Evolutionary conservation across 1,284 basidiomycete genomes (phyloP).

Genomic region (Phellinidium pouzarii): DNA sequence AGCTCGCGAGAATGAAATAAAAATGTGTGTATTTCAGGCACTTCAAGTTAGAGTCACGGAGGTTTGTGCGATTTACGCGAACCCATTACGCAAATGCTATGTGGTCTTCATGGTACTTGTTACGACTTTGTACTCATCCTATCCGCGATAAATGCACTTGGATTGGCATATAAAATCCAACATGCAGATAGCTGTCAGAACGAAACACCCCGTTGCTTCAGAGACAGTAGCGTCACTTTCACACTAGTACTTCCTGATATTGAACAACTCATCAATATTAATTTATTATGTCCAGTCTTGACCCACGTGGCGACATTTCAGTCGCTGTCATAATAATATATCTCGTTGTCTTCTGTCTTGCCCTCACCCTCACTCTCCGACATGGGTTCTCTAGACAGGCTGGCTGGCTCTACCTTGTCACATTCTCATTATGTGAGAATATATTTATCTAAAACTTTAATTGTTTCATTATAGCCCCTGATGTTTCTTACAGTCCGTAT

Average conservation of each 20-base stretch:
- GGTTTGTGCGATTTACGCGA: too few relatives aligned
- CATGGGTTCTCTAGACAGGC: conserved; percentile 49
- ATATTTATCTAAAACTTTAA: not conserved
- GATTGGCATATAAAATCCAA: too few relatives aligned
- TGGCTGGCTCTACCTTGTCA: conserved; percentile 54
- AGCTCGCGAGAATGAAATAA: too few relatives aligned
- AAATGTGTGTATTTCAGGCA: too few relatives aligned
- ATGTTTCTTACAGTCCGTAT: conserved; percentile 40
- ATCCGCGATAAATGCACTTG: too few relatives aligned
- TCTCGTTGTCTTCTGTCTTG: conserved; percentile 41
- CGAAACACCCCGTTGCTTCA: too few relatives aligned
- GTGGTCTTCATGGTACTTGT: too few relatives aligned
- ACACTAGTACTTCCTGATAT: not conserved
- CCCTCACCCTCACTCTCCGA: conserved; percentile 37
- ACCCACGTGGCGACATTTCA: conserved; percentile 41
- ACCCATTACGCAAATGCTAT: too few relatives aligned
- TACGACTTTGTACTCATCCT: too few relatives aligned
- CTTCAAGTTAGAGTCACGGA: too few relatives aligned
- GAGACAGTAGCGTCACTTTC: too few relatives aligned
- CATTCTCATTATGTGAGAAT: conserved; percentile 44
- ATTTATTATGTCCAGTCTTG: conserved; percentile 11
- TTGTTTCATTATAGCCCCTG: not conserved
- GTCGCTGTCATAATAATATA: conserved; percentile 51
- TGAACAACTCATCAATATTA: not conserved
- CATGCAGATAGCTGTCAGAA: too few relatives aligned